These are phyloP conservation scores for Pterula multifida DNA, from an alignment of 1,284 basidiomycete species.

Conservation along the genomic window DNA sequence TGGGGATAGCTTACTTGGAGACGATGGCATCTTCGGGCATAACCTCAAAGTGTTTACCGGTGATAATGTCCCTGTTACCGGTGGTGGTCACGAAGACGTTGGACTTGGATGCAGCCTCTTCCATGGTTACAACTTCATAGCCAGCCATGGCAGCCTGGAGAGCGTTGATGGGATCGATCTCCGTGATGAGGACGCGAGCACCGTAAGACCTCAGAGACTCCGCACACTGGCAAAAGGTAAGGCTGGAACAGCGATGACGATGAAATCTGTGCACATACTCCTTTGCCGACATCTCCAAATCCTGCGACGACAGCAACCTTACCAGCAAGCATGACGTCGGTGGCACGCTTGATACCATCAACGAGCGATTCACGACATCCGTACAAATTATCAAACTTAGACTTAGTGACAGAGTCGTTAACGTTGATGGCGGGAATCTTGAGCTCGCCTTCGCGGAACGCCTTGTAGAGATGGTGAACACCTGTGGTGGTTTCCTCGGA, in stretches of 20 bases:
- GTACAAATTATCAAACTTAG: constrained; percentile 96
- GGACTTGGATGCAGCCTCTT: constrained; percentile 80
- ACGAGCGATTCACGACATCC: constrained; percentile 99
- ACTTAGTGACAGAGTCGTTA: constrained; percentile 99
- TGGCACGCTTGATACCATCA: constrained; percentile 99
- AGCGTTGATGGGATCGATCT: constrained; percentile 99
- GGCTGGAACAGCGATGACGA: constrained; percentile 4
- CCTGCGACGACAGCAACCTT: constrained; percentile 99
- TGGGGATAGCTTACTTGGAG: too few species aligned
- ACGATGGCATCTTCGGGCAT: constrained; percentile 99
- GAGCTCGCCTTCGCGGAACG: constrained; percentile 90
- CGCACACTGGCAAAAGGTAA: constrained; percentile 58
- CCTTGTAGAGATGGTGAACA: constrained; percentile 98
- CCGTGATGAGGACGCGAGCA: constrained; percentile 91
- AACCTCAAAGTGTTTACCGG: constrained; percentile 79
- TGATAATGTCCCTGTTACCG: constrained; percentile 98
- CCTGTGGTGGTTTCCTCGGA: constrained; percentile 99
- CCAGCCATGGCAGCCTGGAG: constrained; percentile 99
- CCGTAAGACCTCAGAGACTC: constrained; percentile 96
- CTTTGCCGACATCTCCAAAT: constrained; percentile 99
- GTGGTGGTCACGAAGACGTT: constrained; percentile 99
- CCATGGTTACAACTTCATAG: constrained; percentile 98
- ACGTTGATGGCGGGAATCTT: constrained; percentile 99
- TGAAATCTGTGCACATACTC: constrained; percentile 48
- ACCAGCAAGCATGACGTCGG: constrained; percentile 99